These are phyloP conservation scores for Coffea humblotiana DNA, from an alignment of 305 asterid genomes.

Conservation along the genomic window DNA sequence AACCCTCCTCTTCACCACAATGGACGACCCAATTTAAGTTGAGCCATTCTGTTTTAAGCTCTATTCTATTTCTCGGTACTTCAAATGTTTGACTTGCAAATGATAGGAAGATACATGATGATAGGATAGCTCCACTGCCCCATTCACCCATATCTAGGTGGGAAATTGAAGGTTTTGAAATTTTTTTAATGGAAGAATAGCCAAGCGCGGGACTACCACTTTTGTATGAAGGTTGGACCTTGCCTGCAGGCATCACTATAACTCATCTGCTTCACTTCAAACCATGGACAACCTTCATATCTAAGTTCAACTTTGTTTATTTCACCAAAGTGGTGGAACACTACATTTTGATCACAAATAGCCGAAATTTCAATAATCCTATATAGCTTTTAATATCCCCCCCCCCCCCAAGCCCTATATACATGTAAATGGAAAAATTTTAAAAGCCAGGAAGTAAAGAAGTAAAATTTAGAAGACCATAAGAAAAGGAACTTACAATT, in stretches of 20 bases:
- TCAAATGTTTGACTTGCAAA: background rate
- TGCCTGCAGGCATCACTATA: background rate
- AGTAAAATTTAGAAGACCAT: background rate
- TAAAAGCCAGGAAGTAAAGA: background rate
- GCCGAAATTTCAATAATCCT: background rate
- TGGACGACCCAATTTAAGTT: background rate
- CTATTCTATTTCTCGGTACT: background rate
- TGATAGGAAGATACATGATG: background rate
- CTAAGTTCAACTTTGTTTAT: background rate
- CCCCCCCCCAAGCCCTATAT: background rate
- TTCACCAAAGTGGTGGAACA: background rate
- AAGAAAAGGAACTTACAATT: constrained; percentile 54
- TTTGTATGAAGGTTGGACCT: background rate
- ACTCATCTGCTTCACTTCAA: background rate
- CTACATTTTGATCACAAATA: background rate
- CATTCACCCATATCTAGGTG: background rate
- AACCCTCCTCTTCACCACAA: background rate
- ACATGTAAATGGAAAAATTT: background rate
- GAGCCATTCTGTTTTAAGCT: background rate
- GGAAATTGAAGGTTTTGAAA: background rate
- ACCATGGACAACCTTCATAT: background rate
- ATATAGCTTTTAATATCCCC: background rate
- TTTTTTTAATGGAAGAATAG: background rate
- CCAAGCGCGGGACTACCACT: background rate
- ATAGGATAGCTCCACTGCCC: background rate